Evolutionary conservation across 2,329 filamentous ascomycete genomes (phyloP), one percentile per base, ranked within the genome.

Genomic region (Microsporum ferrugineum): DNA sequence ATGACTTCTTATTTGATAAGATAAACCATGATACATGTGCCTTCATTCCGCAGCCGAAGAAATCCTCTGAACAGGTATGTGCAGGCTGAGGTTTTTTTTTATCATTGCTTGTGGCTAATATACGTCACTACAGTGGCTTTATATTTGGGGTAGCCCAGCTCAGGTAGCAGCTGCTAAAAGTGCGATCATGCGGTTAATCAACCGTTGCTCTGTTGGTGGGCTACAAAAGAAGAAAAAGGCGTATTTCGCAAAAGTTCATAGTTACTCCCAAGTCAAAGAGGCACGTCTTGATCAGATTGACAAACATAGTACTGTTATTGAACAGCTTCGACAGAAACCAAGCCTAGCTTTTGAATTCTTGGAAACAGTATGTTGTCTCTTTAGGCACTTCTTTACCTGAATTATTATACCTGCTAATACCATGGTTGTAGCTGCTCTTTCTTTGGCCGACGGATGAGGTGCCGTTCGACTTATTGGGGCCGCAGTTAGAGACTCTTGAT

Each of bases 401-500:
- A 5, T 29, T 51, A 29, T 33, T 5, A 4, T 23, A 51, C 6
- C 4, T 10, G 27, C 60, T 60, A 29, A 51, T 57, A 66, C 39
- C 56, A 51, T 38, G 39, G n/a, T 33, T 29, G 17, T 62, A 73
- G 68, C 69, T 77, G 12, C 65, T 72, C 0, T 79, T 79, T 58
- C 66, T 76, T 23, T 80, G 78, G 79, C 78, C 78, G 2, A 63
- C 66, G 0, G 68, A 75, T 36, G 76, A 79, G 4, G 73, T 75
- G 39, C 68, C 72, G 0, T 66, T 77, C 2, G 67, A 72, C 10
- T 70, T 76, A 8, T 69, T 81, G 10, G 78, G 78, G 0, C 60
- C 64, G 7, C 71, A 73, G 39, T 70, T 75, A 6, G 77, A 80
- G 65, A 71, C 70, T 3, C 70, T 81, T 2, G 79, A 81, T 63